A percentile compares a stretch with the other conserved stretches of the same genome.
Evolutionary conservation across 169 alveolate species (phyloP).

Genomic region (Plasmodium gonderi): DNA sequence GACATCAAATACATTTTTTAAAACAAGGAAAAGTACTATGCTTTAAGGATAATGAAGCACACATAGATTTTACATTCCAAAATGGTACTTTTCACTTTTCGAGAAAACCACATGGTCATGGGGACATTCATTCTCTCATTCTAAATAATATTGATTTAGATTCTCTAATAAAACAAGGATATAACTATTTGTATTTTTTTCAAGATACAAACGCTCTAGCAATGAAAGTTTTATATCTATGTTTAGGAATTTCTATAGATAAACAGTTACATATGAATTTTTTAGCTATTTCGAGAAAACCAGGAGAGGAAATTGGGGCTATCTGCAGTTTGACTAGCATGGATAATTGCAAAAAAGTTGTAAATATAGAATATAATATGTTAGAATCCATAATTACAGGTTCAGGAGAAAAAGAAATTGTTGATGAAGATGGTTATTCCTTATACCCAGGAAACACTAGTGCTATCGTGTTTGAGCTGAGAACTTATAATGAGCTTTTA

Average conservation of each 20-base stretch:
- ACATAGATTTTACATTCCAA: constrained; percentile 83
- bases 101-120: constrained; percentile 96
- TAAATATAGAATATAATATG: constrained; percentile 91
- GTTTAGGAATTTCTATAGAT: constrained; percentile 88
- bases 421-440: constrained; percentile 87
- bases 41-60: constrained; percentile 89
- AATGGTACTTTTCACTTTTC: constrained; percentile 81
- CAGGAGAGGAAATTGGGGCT: constrained; percentile 93
- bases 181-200: constrained; percentile 89
- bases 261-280: constrained; percentile 88
- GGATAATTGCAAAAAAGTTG: constrained; percentile 78
- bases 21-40: constrained; percentile 93
- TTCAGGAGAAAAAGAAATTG: constrained; percentile 82
- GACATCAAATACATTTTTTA: constrained; percentile 86
- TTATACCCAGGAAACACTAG: constrained; percentile 92
- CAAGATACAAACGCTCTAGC: constrained; percentile 93
- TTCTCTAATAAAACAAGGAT: constrained; percentile 85
- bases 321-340: constrained; percentile 82
- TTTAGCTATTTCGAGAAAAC: constrained; percentile 90
- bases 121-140: constrained; percentile 93
- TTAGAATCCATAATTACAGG: constrained; percentile 87
- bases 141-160: constrained; percentile 82
- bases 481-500: constrained; percentile 84
- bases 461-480: constrained; percentile 85
- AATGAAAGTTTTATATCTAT: constrained; percentile 87